Base-by-base conservation (phyloP, 176 grass and related monocot species). In the Carex cristatella region DNA sequence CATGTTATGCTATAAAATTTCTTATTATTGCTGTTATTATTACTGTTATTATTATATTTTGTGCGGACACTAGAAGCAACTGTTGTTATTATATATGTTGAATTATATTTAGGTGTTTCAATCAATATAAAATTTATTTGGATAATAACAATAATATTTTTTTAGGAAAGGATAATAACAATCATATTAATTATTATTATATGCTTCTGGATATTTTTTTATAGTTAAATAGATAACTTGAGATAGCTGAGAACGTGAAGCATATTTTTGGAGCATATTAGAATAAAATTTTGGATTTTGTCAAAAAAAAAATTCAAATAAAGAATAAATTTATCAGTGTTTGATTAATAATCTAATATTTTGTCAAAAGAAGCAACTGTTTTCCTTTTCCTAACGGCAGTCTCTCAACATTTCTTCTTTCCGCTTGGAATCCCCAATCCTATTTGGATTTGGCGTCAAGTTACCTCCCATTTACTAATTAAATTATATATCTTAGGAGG, bases 401-500 rank as follows among this genome's bases (percentile, higher is more conserved):
- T 75, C 49, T 77, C 27, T 77, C 27, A 55, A 56, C 11, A 51
- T 65, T 65, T 67, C 80, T 54, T 40, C 35, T 82, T 65, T 51
- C 57, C 13, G 11, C 40, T 28, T 83, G 19, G 40, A 83, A 83
- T 32, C 60, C 37, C 38, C 64, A 5, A 38, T 80, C 59, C 27
- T 67, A 18, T 65, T 65, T 83, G 15, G 61, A 32, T 80, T 68
- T 83, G 80, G 80, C 80, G 62, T 83, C 80, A 83, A 83, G 80
- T 83, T 83, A 65, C 19, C 80, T 64, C 61, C 80, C 40, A 51
- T 72, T 65, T 18, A 83, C 62, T 83, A 83, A 53, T 83, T 83
- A 68, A 83, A 51, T 83, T 83, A 6, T 83, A 6, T 63, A 65
- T 65, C 55, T 44, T 81, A 31, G 10, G 49, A 33, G 27, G 46